These are phyloP conservation scores for Corylus heterophylla DNA, from an alignment of 306 rosid genomes.

Conservation along the genomic window DNA sequence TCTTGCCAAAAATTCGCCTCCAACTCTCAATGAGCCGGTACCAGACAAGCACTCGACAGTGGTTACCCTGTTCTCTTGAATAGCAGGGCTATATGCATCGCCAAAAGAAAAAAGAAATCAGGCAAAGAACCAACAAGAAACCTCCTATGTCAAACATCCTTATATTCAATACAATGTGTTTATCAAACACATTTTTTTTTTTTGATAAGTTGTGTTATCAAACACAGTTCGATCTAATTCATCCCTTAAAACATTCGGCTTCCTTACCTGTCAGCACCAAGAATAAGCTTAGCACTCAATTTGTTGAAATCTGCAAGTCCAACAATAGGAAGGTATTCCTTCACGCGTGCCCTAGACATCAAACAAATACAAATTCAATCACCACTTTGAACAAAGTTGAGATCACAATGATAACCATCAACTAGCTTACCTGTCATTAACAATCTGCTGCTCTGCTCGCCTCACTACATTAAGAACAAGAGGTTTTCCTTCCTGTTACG, in stretches of 20 bases:
- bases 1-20: constrained; percentile 91
- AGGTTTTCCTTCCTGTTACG: constrained; percentile 90
- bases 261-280: constrained; percentile 83
- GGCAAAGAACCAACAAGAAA: constrained; percentile 1
- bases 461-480: constrained; percentile 92
- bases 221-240: background rate
- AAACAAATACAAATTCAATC: constrained; percentile 13
- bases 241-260: background rate
- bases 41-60: constrained; percentile 97
- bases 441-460: constrained; percentile 68
- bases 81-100: constrained; percentile 67
- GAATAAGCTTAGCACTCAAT: constrained; percentile 89
- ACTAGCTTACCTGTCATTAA: constrained; percentile 62
- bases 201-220: too few species aligned
- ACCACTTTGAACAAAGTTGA: constrained; percentile 6
- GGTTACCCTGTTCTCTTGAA: constrained; percentile 78
- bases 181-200: too few species aligned
- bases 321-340: constrained; percentile 89
- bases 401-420: constrained; percentile 19
- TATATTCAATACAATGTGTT: too few species aligned
- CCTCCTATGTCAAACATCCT: background rate
- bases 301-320: constrained; percentile 90
- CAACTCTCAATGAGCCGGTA: constrained; percentile 96
- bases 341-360: constrained; percentile 67
- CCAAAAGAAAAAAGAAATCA: constrained; percentile 3